Percentiles rank a stretch among this genome's conserved stretches.
Conservation (phyloP, 1,284 basidiomycete species). For the Neolentinus lepideus region DNA sequence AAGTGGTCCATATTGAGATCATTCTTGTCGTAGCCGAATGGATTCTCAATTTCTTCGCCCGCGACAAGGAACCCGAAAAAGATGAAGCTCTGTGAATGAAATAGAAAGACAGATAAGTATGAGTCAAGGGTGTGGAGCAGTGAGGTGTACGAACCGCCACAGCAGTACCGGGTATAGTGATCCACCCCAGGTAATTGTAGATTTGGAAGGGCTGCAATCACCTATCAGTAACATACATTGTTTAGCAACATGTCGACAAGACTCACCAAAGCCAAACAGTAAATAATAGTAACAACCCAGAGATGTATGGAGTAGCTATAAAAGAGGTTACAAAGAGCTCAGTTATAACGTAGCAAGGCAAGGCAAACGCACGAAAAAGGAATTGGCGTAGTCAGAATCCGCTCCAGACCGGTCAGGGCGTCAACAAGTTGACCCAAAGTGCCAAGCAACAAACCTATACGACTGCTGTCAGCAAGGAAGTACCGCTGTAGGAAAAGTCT, state of each 20-base stretch:
- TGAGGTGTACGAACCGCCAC: constrained; percentile 22
- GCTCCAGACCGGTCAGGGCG: constrained; percentile 62
- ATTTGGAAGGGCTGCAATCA: constrained; percentile 49
- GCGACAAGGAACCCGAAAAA: constrained; percentile 68
- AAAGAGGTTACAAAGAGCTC: constrained; percentile 23
- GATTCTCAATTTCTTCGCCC: constrained; percentile 60
- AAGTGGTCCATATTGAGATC: constrained; percentile 55
- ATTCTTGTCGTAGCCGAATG: constrained; percentile 46
- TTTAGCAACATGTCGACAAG: background rate
- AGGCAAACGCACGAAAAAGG: constrained; percentile 53
- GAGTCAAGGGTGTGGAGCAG: background rate
- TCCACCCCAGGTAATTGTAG: constrained; percentile 48
- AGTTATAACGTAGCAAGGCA: constrained; percentile 17
- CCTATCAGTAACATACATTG: background rate
- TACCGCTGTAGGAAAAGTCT: background rate
- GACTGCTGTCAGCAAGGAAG: constrained; percentile 2
- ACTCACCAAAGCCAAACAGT: constrained; percentile 29
- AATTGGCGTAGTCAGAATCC: constrained; percentile 75
- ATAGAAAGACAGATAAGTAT: background rate
- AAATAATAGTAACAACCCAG: constrained; percentile 55
- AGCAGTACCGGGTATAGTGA: constrained; percentile 58
- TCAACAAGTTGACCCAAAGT: constrained; percentile 57
- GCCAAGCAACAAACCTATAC: constrained; percentile 42
- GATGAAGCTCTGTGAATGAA: constrained; percentile 35
- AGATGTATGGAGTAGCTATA: constrained; percentile 51